Base-by-base conservation (phyloP, 2,329 filamentous ascomycete genomes). In the Paraconiothyrium brasiliense region DNA sequence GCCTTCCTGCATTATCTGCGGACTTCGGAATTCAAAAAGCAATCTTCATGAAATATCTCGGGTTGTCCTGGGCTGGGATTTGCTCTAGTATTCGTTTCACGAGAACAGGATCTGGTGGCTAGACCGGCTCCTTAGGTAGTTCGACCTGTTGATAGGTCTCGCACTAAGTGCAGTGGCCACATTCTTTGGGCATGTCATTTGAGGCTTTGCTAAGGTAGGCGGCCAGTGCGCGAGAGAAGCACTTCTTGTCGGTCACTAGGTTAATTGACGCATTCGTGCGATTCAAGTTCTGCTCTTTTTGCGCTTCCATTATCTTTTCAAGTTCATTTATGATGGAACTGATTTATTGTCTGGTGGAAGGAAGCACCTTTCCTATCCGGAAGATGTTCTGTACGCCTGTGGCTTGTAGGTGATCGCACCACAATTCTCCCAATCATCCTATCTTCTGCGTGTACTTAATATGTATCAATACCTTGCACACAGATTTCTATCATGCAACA, bases 21-120 rank as follows among this genome's bases (percentile, higher is more conserved):
- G 88, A 65, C 86, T 89, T 48, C 79, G 80, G 69, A 90, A 90
- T 89, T 0, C 88, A 88, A 70, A 89, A 90, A 0, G 87, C 87
- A 4, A 90, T 76, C 22, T 85, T 81, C 0, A 88, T 86, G 32
- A 90, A 76, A 64, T 88, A 85, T 13, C 87, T 75, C 2, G 87
- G 80, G 69, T 90, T 87, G 50, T 90, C 85, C 2, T 85, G 79
- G 0, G 83, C 81, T 0, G 75, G 66, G 13, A 84, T 82, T 0
- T 72, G 78, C 0, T 72, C 62, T 1, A 89, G 73, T 0, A 89
- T 75, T 1, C 68, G 71, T 7, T 72, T 59, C 50, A 89, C 83
- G 0, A 77, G 77, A 0, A 60, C 60, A 0, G 66, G 58, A 58
- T 87, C 76, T 3, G 85, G 77, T 0, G 69, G 64, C 16, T 79